A percentile compares a stretch with the other conserved stretches of the same genome.
Evolutionary conservation across 1,284 basidiomycete species (phyloP).

Genomic region (Ustilago xerochloae): DNA sequence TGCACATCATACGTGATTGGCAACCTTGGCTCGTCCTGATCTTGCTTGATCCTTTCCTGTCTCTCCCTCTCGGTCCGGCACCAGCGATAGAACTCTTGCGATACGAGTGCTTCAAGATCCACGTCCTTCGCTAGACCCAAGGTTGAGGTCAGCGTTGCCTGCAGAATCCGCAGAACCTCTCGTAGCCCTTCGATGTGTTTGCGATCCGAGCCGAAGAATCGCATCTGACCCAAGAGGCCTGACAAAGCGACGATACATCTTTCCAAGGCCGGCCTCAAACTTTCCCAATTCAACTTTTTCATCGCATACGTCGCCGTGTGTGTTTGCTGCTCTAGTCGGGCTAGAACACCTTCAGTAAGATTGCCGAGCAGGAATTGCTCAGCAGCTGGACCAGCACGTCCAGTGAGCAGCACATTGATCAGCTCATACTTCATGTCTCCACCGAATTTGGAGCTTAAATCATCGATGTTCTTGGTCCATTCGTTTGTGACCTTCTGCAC

Average conservation of each 20-base stretch:
- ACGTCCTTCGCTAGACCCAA: slow-evolving; percentile 31
- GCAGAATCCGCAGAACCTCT: slow-evolving; percentile 4
- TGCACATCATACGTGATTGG: slow-evolving; percentile 43
- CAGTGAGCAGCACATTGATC: slow-evolving; percentile 51
- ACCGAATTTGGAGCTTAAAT: slow-evolving; percentile 43
- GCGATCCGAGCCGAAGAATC: slow-evolving; percentile 17
- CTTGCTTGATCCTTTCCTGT: slow-evolving; percentile 49
- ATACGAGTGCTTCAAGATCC: slow-evolving; percentile 31
- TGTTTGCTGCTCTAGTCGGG: slow-evolving; percentile 31
- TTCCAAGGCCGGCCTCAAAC: slow-evolving; percentile 34
- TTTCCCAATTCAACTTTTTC: slow-evolving; percentile 21
- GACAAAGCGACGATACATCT: slow-evolving; percentile 23
- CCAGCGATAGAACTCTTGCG: slow-evolving; percentile 46
- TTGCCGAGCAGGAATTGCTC: slow-evolving; percentile 56
- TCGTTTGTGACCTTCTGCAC: slow-evolving; percentile 39
- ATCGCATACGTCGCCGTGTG: slow-evolving; percentile 29
- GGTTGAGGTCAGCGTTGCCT: slow-evolving; percentile 15
- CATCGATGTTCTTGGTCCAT: slow-evolving; percentile 48
- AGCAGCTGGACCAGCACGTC: slow-evolving; percentile 45
- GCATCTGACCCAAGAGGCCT: slow-evolving; percentile 11
- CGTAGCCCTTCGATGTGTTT: slow-evolving; percentile 1
- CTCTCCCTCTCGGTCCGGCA: slow-evolving; percentile 47
- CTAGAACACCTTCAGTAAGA: slow-evolving; percentile 54
- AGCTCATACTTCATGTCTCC: slow-evolving; percentile 54
- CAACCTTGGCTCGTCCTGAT: slow-evolving; percentile 49